Evolutionary conservation across 768 basidiomycete genomes (phyloP).

Genomic region (Russula virescens): DNA sequence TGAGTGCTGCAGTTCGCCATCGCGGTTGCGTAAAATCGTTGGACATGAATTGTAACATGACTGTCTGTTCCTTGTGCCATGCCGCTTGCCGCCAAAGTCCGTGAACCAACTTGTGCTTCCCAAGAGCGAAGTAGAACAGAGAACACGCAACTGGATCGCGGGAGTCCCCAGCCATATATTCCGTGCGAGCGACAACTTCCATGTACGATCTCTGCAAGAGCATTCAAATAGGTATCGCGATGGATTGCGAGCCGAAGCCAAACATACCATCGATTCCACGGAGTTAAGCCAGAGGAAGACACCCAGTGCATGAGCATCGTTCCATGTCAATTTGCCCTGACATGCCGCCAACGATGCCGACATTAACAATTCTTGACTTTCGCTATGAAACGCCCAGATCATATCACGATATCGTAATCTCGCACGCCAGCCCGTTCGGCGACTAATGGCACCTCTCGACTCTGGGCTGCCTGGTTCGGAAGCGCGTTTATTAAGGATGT

Average conservation of each 20-base stretch:
- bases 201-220: conserved; percentile 62
- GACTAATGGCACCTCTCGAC: conserved; percentile 38
- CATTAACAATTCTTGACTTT: conserved; percentile 82
- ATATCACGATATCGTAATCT: conserved; percentile 91
- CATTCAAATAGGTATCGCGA: neutral
- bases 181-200: conserved; percentile 85
- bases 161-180: conserved; percentile 82
- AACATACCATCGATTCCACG: conserved; percentile 64
- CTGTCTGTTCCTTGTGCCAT: conserved; percentile 83
- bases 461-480: conserved; percentile 44
- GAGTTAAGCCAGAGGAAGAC: conserved; percentile 86
- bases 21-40: conserved; percentile 82
- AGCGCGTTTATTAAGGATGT: conserved; percentile 70
- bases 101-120: conserved; percentile 87
- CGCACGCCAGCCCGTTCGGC: conserved; percentile 54
- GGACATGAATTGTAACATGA: conserved; percentile 87
- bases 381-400: conserved; percentile 95
- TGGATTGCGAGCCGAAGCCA: neutral
- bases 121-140: conserved; percentile 90
- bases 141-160: conserved; percentile 89
- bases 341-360: conserved; percentile 65
- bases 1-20: conserved; percentile 90
- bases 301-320: conserved; percentile 80
- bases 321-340: conserved; percentile 84
- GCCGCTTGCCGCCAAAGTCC: conserved; percentile 94